Percentiles rank a stretch among this genome's conserved stretches.
These are phyloP conservation scores for Leucocoprinus birnbaumii DNA, from an alignment of 768 basidiomycete genomes.

Conservation along the genomic window DNA sequence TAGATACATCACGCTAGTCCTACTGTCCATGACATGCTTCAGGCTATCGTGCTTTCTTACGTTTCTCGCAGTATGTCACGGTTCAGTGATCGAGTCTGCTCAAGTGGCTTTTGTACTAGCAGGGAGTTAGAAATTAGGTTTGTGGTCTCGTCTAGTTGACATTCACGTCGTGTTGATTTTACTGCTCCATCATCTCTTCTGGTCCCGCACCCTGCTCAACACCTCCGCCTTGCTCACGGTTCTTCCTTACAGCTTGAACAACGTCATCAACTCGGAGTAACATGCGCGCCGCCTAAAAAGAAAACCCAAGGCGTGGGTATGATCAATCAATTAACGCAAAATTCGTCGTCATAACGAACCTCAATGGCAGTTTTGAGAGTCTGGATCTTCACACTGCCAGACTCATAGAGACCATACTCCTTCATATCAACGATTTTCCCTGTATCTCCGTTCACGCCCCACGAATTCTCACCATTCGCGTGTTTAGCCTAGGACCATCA, in stretches of 20 bases:
- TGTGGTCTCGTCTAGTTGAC: too few relatives aligned
- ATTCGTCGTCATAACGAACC: slow-evolving; percentile 32
- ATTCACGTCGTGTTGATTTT: background rate
- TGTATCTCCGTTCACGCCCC: slow-evolving; percentile 95
- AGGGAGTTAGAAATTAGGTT: too few relatives aligned
- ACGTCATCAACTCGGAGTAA: slow-evolving; percentile 93
- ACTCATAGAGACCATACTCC: slow-evolving; percentile 89
- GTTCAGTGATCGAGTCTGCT: too few relatives aligned
- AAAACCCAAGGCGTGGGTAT: background rate
- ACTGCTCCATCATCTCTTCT: slow-evolving; percentile 51
- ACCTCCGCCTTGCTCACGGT: slow-evolving; percentile 51
- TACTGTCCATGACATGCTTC: too few relatives aligned
- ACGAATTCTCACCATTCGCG: slow-evolving; percentile 84
- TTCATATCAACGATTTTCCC: slow-evolving; percentile 98
- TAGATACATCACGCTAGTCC: too few relatives aligned
- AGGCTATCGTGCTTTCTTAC: too few relatives aligned
- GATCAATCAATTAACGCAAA: background rate
- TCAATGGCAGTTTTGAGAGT: slow-evolving; percentile 97
- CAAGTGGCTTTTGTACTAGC: too few relatives aligned
- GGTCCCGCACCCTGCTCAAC: slow-evolving; percentile 41
- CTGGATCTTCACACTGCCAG: slow-evolving; percentile 97
- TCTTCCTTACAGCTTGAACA: slow-evolving; percentile 83
- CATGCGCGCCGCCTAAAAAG: slow-evolving; percentile 75
- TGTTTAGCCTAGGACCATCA: slow-evolving; percentile 78
- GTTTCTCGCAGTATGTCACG: too few relatives aligned